These are phyloP conservation scores for Sicyos baderoa DNA, from an alignment of 306 rosid genomes.

Conservation along the genomic window DNA sequence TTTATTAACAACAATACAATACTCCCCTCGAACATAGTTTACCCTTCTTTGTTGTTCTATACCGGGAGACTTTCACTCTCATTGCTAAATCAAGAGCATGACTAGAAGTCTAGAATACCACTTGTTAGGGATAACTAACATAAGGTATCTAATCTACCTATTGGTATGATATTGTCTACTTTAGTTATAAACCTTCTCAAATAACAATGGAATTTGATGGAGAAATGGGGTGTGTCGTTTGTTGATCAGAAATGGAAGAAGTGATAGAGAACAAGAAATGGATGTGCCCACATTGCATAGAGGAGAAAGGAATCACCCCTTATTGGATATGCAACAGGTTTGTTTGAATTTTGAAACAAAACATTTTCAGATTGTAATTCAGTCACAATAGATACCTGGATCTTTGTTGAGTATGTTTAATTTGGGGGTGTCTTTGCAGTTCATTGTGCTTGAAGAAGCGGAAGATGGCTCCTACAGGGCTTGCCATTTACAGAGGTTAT, in stretches of 20 bases:
- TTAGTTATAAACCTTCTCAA: too few species aligned
- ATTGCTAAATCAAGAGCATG: too few species aligned
- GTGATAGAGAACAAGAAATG: conserved; percentile 54
- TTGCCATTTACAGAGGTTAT: conserved; percentile 52
- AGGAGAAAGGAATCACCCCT: conserved; percentile 48
- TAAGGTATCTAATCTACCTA: too few species aligned
- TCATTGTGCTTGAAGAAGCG: conserved; percentile 54
- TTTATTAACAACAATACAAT: too few species aligned
- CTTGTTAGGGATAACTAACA: too few species aligned
- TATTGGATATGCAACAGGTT: conserved; percentile 84
- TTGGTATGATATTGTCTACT: too few species aligned
- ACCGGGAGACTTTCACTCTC: too few species aligned
- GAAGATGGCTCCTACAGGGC: conserved; percentile 59
- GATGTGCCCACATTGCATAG: conserved; percentile 83
- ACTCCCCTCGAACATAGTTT: too few species aligned
- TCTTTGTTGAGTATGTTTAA: conserved; percentile 5
- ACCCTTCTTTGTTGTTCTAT: too few species aligned
- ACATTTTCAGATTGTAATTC: neutral
- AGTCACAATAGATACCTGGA: neutral
- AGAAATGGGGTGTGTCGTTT: neutral
- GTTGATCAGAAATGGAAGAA: conserved; percentile 44
- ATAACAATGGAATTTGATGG: neutral
- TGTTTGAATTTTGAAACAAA: neutral
- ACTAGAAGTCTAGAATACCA: too few species aligned
- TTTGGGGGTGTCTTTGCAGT: conserved; percentile 25